Percentiles rank a stretch among this genome's conserved stretches.
These are phyloP conservation scores for Lachnellula willkommii DNA, from an alignment of 2,329 filamentous ascomycete species.

Conservation along the genomic window DNA sequence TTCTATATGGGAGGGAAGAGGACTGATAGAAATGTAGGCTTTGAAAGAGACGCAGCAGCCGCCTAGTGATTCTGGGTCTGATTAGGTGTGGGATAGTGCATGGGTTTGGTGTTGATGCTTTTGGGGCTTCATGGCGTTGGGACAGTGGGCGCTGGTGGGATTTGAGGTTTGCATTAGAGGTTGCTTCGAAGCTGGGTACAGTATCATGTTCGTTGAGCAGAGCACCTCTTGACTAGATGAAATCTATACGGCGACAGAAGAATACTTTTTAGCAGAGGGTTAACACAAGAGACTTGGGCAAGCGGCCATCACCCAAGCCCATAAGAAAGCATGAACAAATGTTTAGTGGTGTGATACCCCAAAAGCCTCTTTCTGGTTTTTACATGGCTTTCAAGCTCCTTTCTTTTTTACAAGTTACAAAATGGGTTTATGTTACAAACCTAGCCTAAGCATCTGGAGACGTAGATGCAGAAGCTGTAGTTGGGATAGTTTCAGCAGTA, in stretches of 20 bases:
- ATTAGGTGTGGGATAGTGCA: constrained; percentile 3
- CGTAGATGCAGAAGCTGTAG: constrained; percentile 22
- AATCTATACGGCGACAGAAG: too few relatives aligned
- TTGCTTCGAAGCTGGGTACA: background rate
- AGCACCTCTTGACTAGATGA: too few relatives aligned
- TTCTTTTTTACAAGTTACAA: background rate
- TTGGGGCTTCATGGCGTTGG: background rate
- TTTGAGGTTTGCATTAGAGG: background rate
- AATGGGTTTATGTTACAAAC: background rate
- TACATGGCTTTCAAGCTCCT: background rate
- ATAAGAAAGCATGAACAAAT: too few relatives aligned
- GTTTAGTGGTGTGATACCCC: too few relatives aligned
- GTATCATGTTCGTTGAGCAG: too few relatives aligned
- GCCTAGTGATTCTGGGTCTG: constrained; percentile 18
- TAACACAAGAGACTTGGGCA: too few relatives aligned
- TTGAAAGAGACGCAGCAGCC: constrained; percentile 30
- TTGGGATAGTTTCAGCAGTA: constrained; percentile 13
- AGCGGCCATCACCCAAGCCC: too few relatives aligned
- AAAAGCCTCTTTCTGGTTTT: too few relatives aligned
- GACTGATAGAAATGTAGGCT: constrained; percentile 18
- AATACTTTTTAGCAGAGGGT: too few relatives aligned
- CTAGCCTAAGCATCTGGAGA: constrained; percentile 23
- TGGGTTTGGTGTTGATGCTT: background rate
- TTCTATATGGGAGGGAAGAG: background rate
- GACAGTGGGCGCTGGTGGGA: background rate